Base-by-base conservation (phyloP, 257 asterid species). In the Jacaranda copaia region DNA sequence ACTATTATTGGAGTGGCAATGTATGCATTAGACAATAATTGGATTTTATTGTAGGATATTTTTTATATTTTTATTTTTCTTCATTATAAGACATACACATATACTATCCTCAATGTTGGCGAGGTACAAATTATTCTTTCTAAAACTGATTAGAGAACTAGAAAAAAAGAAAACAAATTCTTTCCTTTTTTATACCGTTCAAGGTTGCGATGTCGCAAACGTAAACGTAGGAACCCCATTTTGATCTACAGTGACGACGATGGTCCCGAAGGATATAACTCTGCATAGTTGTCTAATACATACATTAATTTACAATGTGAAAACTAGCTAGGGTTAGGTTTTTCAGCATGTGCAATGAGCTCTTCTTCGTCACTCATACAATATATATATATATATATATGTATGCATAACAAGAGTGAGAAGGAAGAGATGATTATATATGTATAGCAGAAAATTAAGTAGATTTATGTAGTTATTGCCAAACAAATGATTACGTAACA, bases 401-500 rank as follows among this genome's bases (percentile, higher is more conserved):
- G 3, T 40, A 3, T 42, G 6, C 5, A 66, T 9, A 42, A 25
- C 32, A 25, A 25, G 32, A 25, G 2, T 25, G 32, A 25, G 32
- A 25, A 25, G 32, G 32, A 25, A 25, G 32, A 25, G 38, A n/a
- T 16, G 46, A 11, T 45, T 19, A 25, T n/a, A 13, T 19, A 67
- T 40, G 42, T 55, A 55, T 8, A 19, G 5, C 2, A 19, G 64
- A 20, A 19, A 40, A 57, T 35, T 67, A 39, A 6, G 55, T 71
- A 55, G n/a, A 51, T 3, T 13, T 39, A 25, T 25, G 32, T 25
- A 25, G 32, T n/a, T 55, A 5, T 53, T 68, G 75, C 53, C 62
- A 67, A 78, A 73, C 35, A 61, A 55, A 55, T 64, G 75, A 73
- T 72, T 72, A 43, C 75, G 82, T 64, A 38, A 39, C 51, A 55